Conservation (phyloP, 306 rosid genomes). For the Vicia faba region DNA sequence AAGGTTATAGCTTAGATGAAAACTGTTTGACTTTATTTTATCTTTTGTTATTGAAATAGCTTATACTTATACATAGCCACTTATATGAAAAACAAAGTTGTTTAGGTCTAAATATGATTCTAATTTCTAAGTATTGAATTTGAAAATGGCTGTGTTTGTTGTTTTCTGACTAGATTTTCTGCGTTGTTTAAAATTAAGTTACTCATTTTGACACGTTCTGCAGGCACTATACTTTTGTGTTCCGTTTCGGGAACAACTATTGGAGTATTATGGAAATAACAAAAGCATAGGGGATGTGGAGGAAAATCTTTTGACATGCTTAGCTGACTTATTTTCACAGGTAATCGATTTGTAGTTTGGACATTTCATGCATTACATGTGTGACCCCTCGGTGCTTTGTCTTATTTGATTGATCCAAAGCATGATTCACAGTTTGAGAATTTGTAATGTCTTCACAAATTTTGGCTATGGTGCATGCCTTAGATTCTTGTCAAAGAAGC, state of each 20-base stretch:
- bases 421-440: conserved; percentile 24
- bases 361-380: conserved; percentile 6
- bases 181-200: conserved; percentile 19
- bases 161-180: conserved; percentile 8
- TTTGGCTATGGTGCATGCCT: conserved; percentile 10
- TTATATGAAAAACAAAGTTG: neutral
- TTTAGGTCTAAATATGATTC: neutral
- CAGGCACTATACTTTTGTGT: conserved; percentile 99
- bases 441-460: conserved; percentile 9
- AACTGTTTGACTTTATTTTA: neutral
- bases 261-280: conserved; percentile 81
- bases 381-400: neutral
- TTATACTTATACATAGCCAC: neutral
- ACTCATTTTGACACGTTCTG: conserved; percentile 34
- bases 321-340: conserved; percentile 96
- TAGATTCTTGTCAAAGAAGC: conserved; percentile 2
- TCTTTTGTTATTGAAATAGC: neutral
- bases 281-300: conserved; percentile 71
- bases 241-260: conserved; percentile 94
- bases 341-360: conserved; percentile 49
- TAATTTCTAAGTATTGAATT: neutral
- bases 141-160: conserved; percentile 13
- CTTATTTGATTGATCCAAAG: conserved; percentile 5
- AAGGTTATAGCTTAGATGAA: neutral
- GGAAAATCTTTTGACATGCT: conserved; percentile 96